Conservation (phyloP, 768 basidiomycete genomes). For the Naganishia onofrii region DNA sequence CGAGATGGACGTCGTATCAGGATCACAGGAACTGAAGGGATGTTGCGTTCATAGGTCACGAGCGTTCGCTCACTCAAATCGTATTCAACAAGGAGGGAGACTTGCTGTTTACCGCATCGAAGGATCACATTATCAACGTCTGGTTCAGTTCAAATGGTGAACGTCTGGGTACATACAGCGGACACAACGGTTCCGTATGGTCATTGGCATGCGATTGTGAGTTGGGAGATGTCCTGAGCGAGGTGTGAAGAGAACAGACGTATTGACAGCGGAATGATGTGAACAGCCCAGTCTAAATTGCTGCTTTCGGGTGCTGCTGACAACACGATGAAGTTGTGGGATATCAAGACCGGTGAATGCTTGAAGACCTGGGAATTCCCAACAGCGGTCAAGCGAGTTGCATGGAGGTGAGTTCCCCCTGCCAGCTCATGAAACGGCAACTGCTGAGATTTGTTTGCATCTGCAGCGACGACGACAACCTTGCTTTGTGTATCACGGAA, state of each 20-base stretch:
- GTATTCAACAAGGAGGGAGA: slow-evolving; percentile 97
- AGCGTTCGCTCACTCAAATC: slow-evolving; percentile 94
- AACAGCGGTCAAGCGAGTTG: slow-evolving; percentile 93
- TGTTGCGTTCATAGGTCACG: slow-evolving; percentile 65
- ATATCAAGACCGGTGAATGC: slow-evolving; percentile 82
- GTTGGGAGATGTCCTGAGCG: slow-evolving; percentile 45
- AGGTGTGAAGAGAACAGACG: background rate
- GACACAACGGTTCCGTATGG: slow-evolving; percentile 95
- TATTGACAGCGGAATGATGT: background rate
- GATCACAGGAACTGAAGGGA: background rate
- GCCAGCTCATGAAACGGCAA: slow-evolving; percentile 23
- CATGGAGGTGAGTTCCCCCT: slow-evolving; percentile 60
- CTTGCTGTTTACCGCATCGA: slow-evolving; percentile 89
- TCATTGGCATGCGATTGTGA: slow-evolving; percentile 91
- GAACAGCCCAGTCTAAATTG: slow-evolving; percentile 73
- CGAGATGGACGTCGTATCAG: background rate
- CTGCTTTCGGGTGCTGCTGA: slow-evolving; percentile 91
- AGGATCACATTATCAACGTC: slow-evolving; percentile 91
- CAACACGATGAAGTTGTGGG: slow-evolving; percentile 87
- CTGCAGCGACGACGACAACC: slow-evolving; percentile 52
- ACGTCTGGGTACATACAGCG: slow-evolving; percentile 91
- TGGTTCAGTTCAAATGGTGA: slow-evolving; percentile 98
- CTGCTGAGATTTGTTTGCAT: background rate
- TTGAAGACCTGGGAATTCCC: slow-evolving; percentile 96
- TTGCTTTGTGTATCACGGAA: slow-evolving; percentile 90